phyloP scores from a whole-genome alignment of 495 filamentous ascomycete genomes.

The Letharia lupina region DNA sequence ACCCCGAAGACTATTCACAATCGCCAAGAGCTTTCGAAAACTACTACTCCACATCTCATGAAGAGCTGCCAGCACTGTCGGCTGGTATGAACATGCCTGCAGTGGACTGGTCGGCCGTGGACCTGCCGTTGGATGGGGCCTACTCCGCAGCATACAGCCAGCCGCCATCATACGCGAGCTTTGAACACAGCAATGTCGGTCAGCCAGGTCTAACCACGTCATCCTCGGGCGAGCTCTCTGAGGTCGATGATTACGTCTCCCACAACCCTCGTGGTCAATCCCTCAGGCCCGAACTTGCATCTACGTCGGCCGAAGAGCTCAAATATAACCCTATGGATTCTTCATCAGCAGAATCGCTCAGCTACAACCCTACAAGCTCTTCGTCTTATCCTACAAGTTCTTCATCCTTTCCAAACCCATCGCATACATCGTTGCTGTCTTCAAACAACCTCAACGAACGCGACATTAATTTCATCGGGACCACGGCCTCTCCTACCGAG shows the following conservation, averaged over 20 bases:
- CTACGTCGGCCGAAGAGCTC: slow-evolving; percentile 18
- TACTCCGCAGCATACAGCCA: slow-evolving; percentile 62
- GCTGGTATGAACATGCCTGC: slow-evolving; percentile 54
- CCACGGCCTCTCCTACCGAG: slow-evolving; percentile 24
- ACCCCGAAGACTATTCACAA: slow-evolving; percentile 37
- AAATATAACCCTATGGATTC: slow-evolving; percentile 29
- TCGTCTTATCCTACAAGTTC: slow-evolving; percentile 40
- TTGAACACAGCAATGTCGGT: slow-evolving; percentile 49
- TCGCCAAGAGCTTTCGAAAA: slow-evolving; percentile 32
- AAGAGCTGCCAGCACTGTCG: slow-evolving; percentile 58
- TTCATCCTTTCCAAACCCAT: slow-evolving; percentile 44
- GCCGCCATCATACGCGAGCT: slow-evolving; percentile 58
- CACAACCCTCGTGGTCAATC: slow-evolving; percentile 10
- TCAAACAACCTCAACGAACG: slow-evolving; percentile 48
- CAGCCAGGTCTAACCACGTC: slow-evolving; percentile 54
- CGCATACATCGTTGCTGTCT: slow-evolving; percentile 44
- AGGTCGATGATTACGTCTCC: slow-evolving; percentile 57
- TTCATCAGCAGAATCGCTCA: slow-evolving; percentile 29
- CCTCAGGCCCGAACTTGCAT: slow-evolving; percentile 14
- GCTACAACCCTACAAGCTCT: slow-evolving; percentile 18
- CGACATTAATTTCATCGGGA: slow-evolving; percentile 51
- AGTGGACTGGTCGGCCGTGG: slow-evolving; percentile 69
- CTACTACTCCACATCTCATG: slow-evolving; percentile 38
- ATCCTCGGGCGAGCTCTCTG: slow-evolving; percentile 68
- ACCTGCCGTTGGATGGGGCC: slow-evolving; percentile 45